Evolutionary conservation across 805 yeast species (phyloP), one percentile per base, ranked within the genome.

Genomic region (Candida ulmi): DNA sequence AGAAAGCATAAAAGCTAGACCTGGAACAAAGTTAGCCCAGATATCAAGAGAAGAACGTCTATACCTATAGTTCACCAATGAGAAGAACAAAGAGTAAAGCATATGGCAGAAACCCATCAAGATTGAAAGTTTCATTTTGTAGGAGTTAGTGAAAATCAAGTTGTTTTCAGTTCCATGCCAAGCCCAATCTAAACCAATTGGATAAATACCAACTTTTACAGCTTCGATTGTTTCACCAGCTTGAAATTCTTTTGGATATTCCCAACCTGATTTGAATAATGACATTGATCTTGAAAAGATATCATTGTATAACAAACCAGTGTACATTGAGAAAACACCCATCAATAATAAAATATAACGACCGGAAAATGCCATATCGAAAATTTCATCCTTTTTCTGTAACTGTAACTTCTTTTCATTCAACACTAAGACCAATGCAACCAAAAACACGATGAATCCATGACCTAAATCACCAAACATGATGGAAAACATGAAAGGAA

Each of bases 391-490:
- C 55, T 90, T 74, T 54, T 82, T 76, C 71, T 80, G 72, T 36
- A 69, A 70, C 18, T 74, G 81, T 38, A 93, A 74, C 46, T 74
- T 71, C 45, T 71, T 73, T 62, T 93, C 99, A 58, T 83, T 81
- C 36, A 79, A 47, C 11, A 93, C 88, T 46, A 93, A 67, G 24
- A 66, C 62, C 38, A 78, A 63, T 2, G 95, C 95, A 15, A 88
- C 86, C 41, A 83, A 61, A 39, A 83, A 74, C 61, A 93, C 68
- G 35, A 93, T 76, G 43, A 88, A 74, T 6, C 99, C 99, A 67
- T 93, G 99, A 13, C 99, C 99, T 43, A 90, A 60, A 68, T 93
- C 99, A 70, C 99, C 99, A 70, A 93, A 93, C 99, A 93, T 93
- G 54, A 93, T 83, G 23, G 99, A 97, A 67, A 93, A 93, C 95